Conservation (phyloP, 73 alveolate species). For the Uronychia setigera region DNA sequence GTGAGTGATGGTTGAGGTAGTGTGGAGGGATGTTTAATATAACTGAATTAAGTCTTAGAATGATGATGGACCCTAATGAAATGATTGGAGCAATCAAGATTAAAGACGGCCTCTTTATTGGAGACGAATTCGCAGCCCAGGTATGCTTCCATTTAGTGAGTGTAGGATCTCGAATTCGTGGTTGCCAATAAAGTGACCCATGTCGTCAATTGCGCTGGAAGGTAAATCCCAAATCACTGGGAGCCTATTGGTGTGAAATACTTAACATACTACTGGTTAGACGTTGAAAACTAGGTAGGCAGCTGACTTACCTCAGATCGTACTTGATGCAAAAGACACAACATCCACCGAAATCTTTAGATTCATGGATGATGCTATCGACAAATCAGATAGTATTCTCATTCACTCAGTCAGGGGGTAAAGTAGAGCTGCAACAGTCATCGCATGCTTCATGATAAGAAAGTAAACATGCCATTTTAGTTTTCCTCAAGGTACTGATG, state of each 20-base stretch:
- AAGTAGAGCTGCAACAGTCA: slow-evolving; percentile 64
- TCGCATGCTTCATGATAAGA: slow-evolving; percentile 78
- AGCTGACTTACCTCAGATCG: slow-evolving; percentile 11
- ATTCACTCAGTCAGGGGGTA: slow-evolving; percentile 79
- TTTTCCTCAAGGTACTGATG: slow-evolving; percentile 63
- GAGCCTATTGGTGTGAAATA: slow-evolving; percentile 93
- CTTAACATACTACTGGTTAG: slow-evolving; percentile 93
- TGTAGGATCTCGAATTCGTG: slow-evolving; percentile 93
- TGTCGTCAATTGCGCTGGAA: slow-evolving; percentile 96
- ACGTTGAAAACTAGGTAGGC: slow-evolving; percentile 84
- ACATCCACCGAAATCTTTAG: slow-evolving; percentile 46
- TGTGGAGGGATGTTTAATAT: neutral
- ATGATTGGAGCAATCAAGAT: slow-evolving; percentile 78
- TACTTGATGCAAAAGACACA: slow-evolving; percentile 68
- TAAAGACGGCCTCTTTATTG: slow-evolving; percentile 77
- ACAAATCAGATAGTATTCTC: slow-evolving; percentile 70
- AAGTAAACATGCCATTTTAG: slow-evolving; percentile 47
- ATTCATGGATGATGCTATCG: slow-evolving; percentile 73
- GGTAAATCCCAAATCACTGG: slow-evolving; percentile 92
- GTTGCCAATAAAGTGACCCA: slow-evolving; percentile 97
- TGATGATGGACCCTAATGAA: slow-evolving; percentile 8
- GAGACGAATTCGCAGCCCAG: slow-evolving; percentile 78
- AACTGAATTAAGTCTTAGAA: no score
- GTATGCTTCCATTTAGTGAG: slow-evolving; percentile 18
- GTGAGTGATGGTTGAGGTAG: slow-evolving; percentile 4